Evolutionary conservation across 768 basidiomycete species (phyloP), one percentile per base, ranked within the genome.

Genomic region (Mrakia frigida): DNA sequence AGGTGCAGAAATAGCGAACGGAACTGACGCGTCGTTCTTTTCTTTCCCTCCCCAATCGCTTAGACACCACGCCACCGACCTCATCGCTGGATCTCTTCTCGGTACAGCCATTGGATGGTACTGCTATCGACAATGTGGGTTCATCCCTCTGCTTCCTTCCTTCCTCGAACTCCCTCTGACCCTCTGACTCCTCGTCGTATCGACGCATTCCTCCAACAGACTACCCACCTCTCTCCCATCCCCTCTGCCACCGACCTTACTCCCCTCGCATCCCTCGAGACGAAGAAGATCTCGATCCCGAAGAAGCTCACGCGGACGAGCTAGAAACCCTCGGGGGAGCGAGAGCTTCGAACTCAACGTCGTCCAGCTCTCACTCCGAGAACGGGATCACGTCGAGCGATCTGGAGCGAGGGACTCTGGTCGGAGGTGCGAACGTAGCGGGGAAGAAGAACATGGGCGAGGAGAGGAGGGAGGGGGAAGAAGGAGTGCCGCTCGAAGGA

Each of bases 31-130:
- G 56, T 28, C 33, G 46, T 18, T 41, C 6, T 56, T 33, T 46
- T 16, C 31, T 21, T 23, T 37, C 33, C 53, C 23, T 50, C 46
- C 3, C 46, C n/a, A n/a, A n/a, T n/a, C n/a, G 46, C 50, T 71
- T 28, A 60, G 68, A 39, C 78, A 80, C 73, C 94, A 96, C 82
- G 94, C 92, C 90, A 89, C 93, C 3, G 96, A 98, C 80, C 91
- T 97, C 65, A 81, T 93, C 10, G 75, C 91, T 1, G 94, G 95
- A 7, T 87, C 89, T 2, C 74, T 90, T 31, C 85, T 98, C 7
- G 95, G 95, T 21, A 85, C 91, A 18, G 81, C 86, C 61, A 84
- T 92, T 74, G 86, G 92, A n/a, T 91, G 88, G 84, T 91, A 93
- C 80, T 83, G 87, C 21, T 95, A 95, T 83, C 88, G 91, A 39